Evolutionary conservation across 2,329 filamentous ascomycete species (phyloP), one percentile per base, ranked within the genome.

Genomic region (Kalaharituber pfeilii): DNA sequence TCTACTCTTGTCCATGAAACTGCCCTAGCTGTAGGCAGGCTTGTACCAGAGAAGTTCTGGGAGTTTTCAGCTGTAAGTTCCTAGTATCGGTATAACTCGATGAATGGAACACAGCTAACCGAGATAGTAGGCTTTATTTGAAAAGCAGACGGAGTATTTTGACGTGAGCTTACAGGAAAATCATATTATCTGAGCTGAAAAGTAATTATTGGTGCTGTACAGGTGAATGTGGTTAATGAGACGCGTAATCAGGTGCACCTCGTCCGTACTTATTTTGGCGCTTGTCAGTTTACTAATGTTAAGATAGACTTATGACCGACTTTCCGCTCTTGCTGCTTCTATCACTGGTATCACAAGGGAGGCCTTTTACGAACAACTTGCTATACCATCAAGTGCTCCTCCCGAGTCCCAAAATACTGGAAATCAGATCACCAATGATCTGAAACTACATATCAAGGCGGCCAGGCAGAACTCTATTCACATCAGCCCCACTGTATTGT

Each of bases 401-500:
- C 33, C 85, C 62, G 85, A 82, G 0, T 71, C 74, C 28, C 67
- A 87, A 67, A 96, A 96, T 66, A 67, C 66, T 7, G 88, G 89
- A 0, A 95, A 96, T 67, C 72, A 60, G 57, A 82, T 93, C 51
- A 95, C 88, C 24, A 76, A 83, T 66, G 86, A 94, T 67, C 68
- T 95, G 53, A 95, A 94, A 73, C 69, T 85, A 50, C 71, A 89
- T 64, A 79, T 89, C 58, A 93, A 88, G 75, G 81, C 81, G 67
- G 77, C 85, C 63, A 73, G 89, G 44, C 69, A 91, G 61, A 76
- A 84, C 7, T 84, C 88, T 11, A 79, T 94, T 44, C 89, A 96
- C 71, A 86, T 95, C 39, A 89, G 86, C 42, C 89, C 89, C 1
- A 95, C 88, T 0, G 86, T 89, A 20, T 74, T 94, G 50, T 88